Evolutionary conservation across 345 rosid genomes (phyloP).

Genomic region (Eutrema japonicum): DNA sequence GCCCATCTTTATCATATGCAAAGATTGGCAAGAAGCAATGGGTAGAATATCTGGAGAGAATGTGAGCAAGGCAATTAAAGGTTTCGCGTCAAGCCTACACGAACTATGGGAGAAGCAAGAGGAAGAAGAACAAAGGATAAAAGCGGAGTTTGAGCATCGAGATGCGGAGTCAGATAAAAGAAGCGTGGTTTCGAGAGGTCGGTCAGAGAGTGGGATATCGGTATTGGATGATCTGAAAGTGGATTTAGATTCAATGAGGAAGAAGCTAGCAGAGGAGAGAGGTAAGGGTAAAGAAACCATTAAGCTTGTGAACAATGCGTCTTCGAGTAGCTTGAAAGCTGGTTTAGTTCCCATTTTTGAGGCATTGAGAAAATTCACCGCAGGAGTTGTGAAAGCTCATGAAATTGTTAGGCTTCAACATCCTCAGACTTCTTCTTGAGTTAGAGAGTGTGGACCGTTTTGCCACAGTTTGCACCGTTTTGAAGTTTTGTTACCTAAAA

Average conservation of each 20-base stretch:
- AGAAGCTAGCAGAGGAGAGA: slow-evolving; percentile 72
- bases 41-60: slow-evolving; percentile 61
- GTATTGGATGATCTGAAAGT: slow-evolving; percentile 81
- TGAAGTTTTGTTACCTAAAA: slow-evolving; percentile 30
- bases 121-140: slow-evolving; percentile 66
- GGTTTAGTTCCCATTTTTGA: slow-evolving; percentile 88
- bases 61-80: slow-evolving; percentile 63
- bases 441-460: neutral
- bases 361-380: slow-evolving; percentile 69
- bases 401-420: slow-evolving; percentile 66
- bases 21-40: slow-evolving; percentile 87
- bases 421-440: slow-evolving; percentile 37
- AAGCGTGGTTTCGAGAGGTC: slow-evolving; percentile 61
- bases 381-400: slow-evolving; percentile 74
- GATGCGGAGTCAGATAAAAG: slow-evolving; percentile 32
- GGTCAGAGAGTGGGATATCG: slow-evolving; percentile 69
- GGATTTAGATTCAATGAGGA: slow-evolving; percentile 86
- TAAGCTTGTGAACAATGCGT: slow-evolving; percentile 65
- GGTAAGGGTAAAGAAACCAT: slow-evolving; percentile 68
- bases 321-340: slow-evolving; percentile 71
- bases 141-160: slow-evolving; percentile 58
- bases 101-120: slow-evolving; percentile 83
- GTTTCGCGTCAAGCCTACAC: slow-evolving; percentile 67
- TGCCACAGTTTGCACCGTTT: slow-evolving; percentile 24
- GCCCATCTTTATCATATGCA: slow-evolving; percentile 71